A percentile compares a stretch with the other conserved stretches of the same genome.
phyloP scores from a whole-genome alignment of 805 yeast species.

The Candida stauntonica region DNA sequence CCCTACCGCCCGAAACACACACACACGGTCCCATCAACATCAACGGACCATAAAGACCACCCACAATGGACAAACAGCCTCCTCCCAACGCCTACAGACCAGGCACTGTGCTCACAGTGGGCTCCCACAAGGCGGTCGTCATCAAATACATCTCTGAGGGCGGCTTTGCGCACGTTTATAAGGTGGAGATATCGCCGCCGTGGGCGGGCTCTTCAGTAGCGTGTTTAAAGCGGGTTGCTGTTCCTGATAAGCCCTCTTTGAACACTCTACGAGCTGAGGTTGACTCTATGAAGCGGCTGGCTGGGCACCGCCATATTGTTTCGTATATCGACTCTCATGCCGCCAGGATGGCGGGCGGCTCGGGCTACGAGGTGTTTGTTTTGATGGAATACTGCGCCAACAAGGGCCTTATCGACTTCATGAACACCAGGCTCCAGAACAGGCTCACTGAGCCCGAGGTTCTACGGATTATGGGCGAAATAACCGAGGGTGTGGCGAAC shows the following conservation, averaged over 20 bases:
- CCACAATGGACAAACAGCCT: conserved; percentile 29
- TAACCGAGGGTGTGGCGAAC: conserved; percentile 69
- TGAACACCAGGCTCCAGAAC: conserved; percentile 67
- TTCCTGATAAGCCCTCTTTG: conserved; percentile 82
- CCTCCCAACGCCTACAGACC: conserved; percentile 64
- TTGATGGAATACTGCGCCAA: conserved; percentile 77
- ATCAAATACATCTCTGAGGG: conserved; percentile 77
- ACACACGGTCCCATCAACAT: no score
- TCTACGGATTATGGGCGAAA: conserved; percentile 60
- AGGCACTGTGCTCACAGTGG: conserved; percentile 78
- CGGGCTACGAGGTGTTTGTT: conserved; percentile 71
- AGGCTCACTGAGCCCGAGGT: conserved; percentile 67
- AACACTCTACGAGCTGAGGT: conserved; percentile 89
- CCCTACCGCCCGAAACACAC: neutral
- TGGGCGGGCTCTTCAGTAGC: conserved; percentile 53
- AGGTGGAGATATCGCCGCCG: conserved; percentile 63
- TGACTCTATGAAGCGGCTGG: conserved; percentile 89
- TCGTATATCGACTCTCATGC: conserved; percentile 96
- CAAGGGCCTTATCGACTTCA: conserved; percentile 73
- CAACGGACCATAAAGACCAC: neutral
- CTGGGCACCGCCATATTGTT: conserved; percentile 77
- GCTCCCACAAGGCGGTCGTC: conserved; percentile 70
- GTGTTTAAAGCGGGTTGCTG: conserved; percentile 91
- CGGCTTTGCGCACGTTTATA: conserved; percentile 95
- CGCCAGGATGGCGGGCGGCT: conserved; percentile 49